Conservation (phyloP, 169 alveolate genomes). For the Neospora caninum region DNA sequence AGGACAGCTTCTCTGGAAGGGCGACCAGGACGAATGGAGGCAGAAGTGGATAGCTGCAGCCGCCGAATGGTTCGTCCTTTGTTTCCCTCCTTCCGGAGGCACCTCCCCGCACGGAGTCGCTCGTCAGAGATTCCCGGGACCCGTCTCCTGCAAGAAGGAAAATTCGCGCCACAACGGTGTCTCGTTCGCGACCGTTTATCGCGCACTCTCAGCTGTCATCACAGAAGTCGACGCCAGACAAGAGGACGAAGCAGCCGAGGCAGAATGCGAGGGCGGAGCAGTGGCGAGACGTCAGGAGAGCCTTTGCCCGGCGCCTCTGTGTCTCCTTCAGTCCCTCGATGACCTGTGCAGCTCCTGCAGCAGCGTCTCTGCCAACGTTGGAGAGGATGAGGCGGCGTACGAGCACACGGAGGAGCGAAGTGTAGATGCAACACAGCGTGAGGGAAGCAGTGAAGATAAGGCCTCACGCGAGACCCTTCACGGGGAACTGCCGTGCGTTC, state of each 20-base stretch:
- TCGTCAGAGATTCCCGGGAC: background rate
- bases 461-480: background rate
- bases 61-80: background rate
- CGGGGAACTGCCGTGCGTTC: background rate
- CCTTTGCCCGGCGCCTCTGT: background rate
- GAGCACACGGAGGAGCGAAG: background rate
- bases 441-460: no score
- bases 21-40: background rate
- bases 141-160: background rate
- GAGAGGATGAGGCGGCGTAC: background rate
- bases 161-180: background rate
- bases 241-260: background rate
- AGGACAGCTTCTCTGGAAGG: background rate
- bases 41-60: background rate
- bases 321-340: constrained; percentile 1
- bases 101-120: background rate
- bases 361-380: background rate
- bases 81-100: background rate
- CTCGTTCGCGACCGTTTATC: background rate
- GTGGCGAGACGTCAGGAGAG: background rate
- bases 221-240: background rate
- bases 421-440: no score
- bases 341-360: background rate
- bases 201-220: background rate
- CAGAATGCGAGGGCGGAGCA: background rate